A percentile compares a stretch with the other conserved stretches of the same genome.
Evolutionary conservation across 2,329 filamentous ascomycete species (phyloP).

Genomic region (Fusarium sambucinum): DNA sequence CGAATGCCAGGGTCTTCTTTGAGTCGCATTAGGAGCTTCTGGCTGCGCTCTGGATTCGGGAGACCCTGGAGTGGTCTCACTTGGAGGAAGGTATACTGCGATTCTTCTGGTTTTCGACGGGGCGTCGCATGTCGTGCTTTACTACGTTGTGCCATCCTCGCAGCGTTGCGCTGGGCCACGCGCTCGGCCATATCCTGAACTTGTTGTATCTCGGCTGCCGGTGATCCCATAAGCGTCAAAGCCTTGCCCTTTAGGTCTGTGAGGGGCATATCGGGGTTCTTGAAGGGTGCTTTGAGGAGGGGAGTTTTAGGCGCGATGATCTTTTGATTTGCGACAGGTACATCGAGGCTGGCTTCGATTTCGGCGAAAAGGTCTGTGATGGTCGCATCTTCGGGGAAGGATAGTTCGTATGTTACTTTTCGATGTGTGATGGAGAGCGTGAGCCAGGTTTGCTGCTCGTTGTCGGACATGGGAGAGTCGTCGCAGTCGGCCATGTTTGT

Average conservation of each 20-base stretch:
- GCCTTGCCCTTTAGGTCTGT: constrained; percentile 66
- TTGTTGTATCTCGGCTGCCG: constrained; percentile 68
- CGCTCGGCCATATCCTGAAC: constrained; percentile 63
- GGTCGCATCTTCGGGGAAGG: constrained; percentile 60
- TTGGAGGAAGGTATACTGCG: constrained; percentile 82
- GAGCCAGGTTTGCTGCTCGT: constrained; percentile 50
- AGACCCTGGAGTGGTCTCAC: constrained; percentile 82
- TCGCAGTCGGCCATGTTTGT: constrained; percentile 31
- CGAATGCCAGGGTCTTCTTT: constrained; percentile 88
- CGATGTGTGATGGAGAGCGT: constrained; percentile 62
- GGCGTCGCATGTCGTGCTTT: constrained; percentile 42
- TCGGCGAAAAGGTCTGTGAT: constrained; percentile 70
- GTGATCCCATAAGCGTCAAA: constrained; percentile 74
- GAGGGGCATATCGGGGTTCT: constrained; percentile 65
- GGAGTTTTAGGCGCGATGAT: constrained; percentile 74
- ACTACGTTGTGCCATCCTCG: constrained; percentile 51
- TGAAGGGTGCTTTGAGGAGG: constrained; percentile 73
- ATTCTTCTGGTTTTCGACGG: constrained; percentile 61
- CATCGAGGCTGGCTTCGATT: constrained; percentile 67
- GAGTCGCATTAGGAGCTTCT: constrained; percentile 79
- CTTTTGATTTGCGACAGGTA: constrained; percentile 75
- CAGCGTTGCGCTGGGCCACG: constrained; percentile 62
- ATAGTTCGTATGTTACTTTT: constrained; percentile 59
- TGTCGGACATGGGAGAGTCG: constrained; percentile 37
- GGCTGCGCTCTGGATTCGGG: constrained; percentile 77